These are phyloP conservation scores for Pichia sp. DNA, from an alignment of 1,139 yeast species.

Conservation along the genomic window DNA sequence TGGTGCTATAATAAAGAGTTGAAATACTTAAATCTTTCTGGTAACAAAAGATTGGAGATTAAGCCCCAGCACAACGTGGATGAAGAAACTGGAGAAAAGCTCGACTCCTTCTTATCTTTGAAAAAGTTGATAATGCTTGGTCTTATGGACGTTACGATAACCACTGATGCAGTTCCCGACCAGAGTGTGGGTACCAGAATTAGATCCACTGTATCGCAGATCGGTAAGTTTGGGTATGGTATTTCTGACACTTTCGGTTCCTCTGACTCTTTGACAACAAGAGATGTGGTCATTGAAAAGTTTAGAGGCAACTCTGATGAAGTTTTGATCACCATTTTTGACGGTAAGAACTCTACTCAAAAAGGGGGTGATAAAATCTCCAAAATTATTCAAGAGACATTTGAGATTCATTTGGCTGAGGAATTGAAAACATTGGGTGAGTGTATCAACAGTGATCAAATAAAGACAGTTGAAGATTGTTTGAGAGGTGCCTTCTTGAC, in stretches of 20 bases:
- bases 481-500: constrained; percentile 72
- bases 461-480: constrained; percentile 57
- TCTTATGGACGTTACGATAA: constrained; percentile 89
- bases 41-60: constrained; percentile 87
- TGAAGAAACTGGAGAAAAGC: constrained; percentile 24
- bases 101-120: constrained; percentile 73
- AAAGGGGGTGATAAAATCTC: constrained; percentile 65
- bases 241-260: constrained; percentile 83
- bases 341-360: constrained; percentile 59
- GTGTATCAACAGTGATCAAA: constrained; percentile 29
- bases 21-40: constrained; percentile 80
- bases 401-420: constrained; percentile 55
- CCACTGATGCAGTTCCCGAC: constrained; percentile 80
- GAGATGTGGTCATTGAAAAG: constrained; percentile 84
- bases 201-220: constrained; percentile 84
- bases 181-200: constrained; percentile 79
- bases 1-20: constrained; percentile 84
- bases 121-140: constrained; percentile 72
- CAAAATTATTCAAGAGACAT: constrained; percentile 63
- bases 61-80: constrained; percentile 48
- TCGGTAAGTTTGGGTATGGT: constrained; percentile 78
- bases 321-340: constrained; percentile 75
- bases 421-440: constrained; percentile 49
- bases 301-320: constrained; percentile 75
- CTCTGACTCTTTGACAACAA: constrained; percentile 57